These are phyloP conservation scores for Seiridium cupressi DNA, from an alignment of 2,329 filamentous ascomycete genomes.

Conservation along the genomic window DNA sequence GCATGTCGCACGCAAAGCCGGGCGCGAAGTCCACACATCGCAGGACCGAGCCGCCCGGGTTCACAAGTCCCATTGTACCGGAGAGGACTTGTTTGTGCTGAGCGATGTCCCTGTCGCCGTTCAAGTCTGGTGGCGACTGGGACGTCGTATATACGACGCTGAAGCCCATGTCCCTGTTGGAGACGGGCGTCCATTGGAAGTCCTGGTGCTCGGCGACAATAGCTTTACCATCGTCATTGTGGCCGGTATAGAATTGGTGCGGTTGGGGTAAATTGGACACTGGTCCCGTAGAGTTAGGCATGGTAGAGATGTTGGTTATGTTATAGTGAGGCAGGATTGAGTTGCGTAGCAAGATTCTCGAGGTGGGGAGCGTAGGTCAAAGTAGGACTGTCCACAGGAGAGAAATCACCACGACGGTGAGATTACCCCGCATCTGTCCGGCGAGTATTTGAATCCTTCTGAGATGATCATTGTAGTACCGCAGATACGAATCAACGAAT, in stretches of 20 bases:
- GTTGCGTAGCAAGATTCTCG: not conserved
- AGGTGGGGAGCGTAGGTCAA: not conserved
- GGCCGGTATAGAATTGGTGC: constrained; percentile 25
- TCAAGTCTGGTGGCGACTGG: constrained; percentile 35
- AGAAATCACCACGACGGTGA: not conserved
- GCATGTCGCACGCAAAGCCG: constrained; percentile 41
- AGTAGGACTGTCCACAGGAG: not conserved
- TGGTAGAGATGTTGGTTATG: not conserved
- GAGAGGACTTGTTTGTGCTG: constrained; percentile 30
- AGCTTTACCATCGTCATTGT: constrained; percentile 28
- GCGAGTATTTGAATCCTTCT: not conserved
- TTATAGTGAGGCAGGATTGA: not conserved
- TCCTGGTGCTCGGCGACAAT: constrained; percentile 28
- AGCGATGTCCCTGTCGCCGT: constrained; percentile 36
- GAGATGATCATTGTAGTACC: not conserved
- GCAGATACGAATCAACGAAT: not conserved
- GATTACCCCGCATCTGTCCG: not conserved
- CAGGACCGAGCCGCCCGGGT: constrained; percentile 31
- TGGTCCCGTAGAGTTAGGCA: not conserved
- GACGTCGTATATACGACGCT: constrained; percentile 41
- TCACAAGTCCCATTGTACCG: constrained; percentile 38
- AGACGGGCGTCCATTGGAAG: constrained; percentile 28
- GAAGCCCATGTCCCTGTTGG: constrained; percentile 33
- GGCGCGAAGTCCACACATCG: constrained; percentile 49
- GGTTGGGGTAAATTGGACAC: constrained; percentile 15